Evolutionary conservation across 805 yeast genomes (phyloP).

Genomic region (Nakazawaea siamensis): DNA sequence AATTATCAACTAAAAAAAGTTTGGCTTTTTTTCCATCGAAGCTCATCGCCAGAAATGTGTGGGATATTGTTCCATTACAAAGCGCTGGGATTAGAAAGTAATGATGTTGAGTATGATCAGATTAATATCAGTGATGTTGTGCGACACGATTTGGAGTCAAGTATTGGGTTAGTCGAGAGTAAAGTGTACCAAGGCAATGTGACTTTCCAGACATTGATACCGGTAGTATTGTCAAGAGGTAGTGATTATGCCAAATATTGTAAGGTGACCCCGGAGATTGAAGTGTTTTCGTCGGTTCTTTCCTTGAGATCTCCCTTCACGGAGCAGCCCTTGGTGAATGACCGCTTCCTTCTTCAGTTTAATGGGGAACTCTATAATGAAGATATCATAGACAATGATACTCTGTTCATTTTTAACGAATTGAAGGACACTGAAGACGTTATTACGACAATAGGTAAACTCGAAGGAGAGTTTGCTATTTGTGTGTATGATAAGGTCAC

Average conservation of each 20-base stretch:
- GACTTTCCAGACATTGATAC: slow-evolving; percentile 23
- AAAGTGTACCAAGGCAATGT: no score
- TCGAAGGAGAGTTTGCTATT: slow-evolving; percentile 84
- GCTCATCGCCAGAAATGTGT: slow-evolving; percentile 34
- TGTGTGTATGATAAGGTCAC: slow-evolving; percentile 35
- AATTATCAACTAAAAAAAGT: no score
- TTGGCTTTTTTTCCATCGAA: no score
- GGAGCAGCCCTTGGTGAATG: slow-evolving; percentile 51
- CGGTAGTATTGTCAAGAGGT: slow-evolving; percentile 50
- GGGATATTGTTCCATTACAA: slow-evolving; percentile 41
- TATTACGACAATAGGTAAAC: slow-evolving; percentile 26
- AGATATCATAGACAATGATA: slow-evolving; percentile 55
- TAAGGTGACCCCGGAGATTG: slow-evolving; percentile 15
- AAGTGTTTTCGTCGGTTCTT: slow-evolving; percentile 62
- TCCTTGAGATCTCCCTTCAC: slow-evolving; percentile 76
- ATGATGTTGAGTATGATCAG: no score
- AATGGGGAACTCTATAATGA: slow-evolving; percentile 84
- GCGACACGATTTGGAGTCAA: no score
- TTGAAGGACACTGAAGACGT: slow-evolving; percentile 30
- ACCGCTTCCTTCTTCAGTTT: slow-evolving; percentile 50
- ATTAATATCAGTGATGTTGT: no score
- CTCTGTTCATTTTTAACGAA: slow-evolving; percentile 37
- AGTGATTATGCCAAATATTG: slow-evolving; percentile 42
- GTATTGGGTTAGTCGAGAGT: no score
- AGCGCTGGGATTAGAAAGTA: background rate